These are phyloP conservation scores for Daedalea quercina DNA, from an alignment of 768 basidiomycete species.

Conservation along the genomic window DNA sequence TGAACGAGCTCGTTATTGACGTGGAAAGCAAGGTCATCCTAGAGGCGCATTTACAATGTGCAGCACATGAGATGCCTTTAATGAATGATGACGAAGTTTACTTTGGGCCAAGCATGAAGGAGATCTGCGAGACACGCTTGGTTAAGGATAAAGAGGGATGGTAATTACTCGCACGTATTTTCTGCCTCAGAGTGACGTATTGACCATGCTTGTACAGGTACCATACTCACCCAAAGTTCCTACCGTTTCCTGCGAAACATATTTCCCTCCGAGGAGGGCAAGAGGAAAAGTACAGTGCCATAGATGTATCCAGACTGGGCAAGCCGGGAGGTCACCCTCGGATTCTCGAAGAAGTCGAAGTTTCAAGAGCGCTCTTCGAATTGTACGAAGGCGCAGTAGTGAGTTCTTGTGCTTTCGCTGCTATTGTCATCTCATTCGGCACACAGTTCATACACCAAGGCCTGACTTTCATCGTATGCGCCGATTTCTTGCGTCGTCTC, in stretches of 20 bases:
- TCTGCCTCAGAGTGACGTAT: too few relatives aligned
- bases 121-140: slow-evolving; percentile 57
- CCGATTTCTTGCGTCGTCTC: background rate
- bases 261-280: slow-evolving; percentile 70
- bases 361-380: slow-evolving; percentile 81
- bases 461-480: slow-evolving; percentile 62
- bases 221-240: slow-evolving; percentile 71
- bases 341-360: slow-evolving; percentile 77
- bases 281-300: slow-evolving; percentile 73
- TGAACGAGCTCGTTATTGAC: slow-evolving; percentile 64
- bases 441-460: slow-evolving; percentile 85
- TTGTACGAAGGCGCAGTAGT: slow-evolving; percentile 87
- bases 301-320: slow-evolving; percentile 48
- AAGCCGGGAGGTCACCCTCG: slow-evolving; percentile 29
- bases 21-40: slow-evolving; percentile 67
- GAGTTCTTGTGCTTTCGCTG: slow-evolving; percentile 17
- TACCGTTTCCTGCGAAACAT: slow-evolving; percentile 69
- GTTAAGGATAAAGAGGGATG: slow-evolving; percentile 74
- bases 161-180: slow-evolving; percentile 40
- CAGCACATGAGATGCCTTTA: slow-evolving; percentile 80
- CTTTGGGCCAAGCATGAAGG: slow-evolving; percentile 58
- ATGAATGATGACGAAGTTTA: slow-evolving; percentile 56
- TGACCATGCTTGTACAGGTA: slow-evolving; percentile 45
- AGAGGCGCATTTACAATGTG: slow-evolving; percentile 86
- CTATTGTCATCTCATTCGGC: slow-evolving; percentile 4